Evolutionary conservation across 2,329 filamentous ascomycete genomes (phyloP).

Genomic region (Amauroascus verrucosus): DNA sequence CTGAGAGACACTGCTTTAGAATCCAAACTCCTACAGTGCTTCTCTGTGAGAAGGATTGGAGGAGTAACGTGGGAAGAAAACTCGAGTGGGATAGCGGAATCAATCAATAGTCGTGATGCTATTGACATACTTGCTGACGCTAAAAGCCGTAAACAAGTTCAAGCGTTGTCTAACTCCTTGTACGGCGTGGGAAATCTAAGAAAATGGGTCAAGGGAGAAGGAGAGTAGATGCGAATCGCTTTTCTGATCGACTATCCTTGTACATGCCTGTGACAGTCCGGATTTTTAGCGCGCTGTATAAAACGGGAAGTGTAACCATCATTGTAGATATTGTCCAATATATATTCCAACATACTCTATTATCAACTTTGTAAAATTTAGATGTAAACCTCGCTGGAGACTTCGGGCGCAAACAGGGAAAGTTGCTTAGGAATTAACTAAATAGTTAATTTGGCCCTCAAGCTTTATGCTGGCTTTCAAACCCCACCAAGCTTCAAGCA

Average conservation of each 20-base stretch:
- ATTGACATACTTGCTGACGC: constrained; percentile 19
- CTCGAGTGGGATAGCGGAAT: constrained; percentile 18
- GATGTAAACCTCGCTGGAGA: neutral
- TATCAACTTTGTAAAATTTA: neutral
- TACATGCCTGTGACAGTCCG: neutral
- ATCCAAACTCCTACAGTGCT: constrained; percentile 25
- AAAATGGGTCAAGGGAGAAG: constrained; percentile 25
- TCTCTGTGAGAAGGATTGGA: constrained; percentile 20
- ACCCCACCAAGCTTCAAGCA: neutral
- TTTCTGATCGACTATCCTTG: neutral
- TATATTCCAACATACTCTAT: neutral
- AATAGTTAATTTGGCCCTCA: neutral
- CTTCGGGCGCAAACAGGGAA: neutral
- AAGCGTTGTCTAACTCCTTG: constrained; percentile 24
- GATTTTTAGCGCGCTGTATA: neutral
- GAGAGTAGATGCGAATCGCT: constrained; percentile 17
- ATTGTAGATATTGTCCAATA: neutral
- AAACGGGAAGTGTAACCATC: neutral
- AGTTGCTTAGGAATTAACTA: neutral
- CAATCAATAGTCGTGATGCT: constrained; percentile 27
- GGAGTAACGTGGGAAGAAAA: constrained; percentile 22
- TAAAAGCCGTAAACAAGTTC: constrained; percentile 25
- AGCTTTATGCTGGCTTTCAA: neutral
- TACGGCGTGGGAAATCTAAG: constrained; percentile 34
- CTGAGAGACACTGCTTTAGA: constrained; percentile 22